A percentile compares a stretch with the other conserved stretches of the same genome.
Evolutionary conservation across 805 yeast genomes (phyloP).

Genomic region (Maudiozyma pseudohumilis): DNA sequence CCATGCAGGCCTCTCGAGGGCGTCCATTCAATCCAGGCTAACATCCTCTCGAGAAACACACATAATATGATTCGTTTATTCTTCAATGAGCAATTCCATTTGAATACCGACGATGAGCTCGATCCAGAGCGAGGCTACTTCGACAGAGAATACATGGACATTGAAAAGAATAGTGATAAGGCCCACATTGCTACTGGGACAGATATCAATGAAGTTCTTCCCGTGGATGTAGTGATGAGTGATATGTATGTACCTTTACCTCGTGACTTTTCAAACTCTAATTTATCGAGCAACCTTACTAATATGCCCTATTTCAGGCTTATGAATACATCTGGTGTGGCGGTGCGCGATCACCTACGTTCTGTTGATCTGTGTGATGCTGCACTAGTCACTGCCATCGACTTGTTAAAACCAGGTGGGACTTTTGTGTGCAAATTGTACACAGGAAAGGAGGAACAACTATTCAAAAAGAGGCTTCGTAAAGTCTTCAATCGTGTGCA

Average conservation of each 20-base stretch:
- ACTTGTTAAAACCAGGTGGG: slow-evolving; percentile 63
- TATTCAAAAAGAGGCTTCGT: slow-evolving; percentile 49
- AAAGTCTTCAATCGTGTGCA: slow-evolving; percentile 52
- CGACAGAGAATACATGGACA: slow-evolving; percentile 19
- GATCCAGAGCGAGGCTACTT: slow-evolving; percentile 3
- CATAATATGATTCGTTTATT: slow-evolving; percentile 45
- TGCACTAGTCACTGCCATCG: slow-evolving; percentile 66
- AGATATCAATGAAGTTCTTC: slow-evolving; percentile 19
- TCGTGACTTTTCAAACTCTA: slow-evolving; percentile 21
- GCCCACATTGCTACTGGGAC: background rate
- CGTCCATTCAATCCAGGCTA: slow-evolving; percentile 74
- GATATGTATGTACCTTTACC: slow-evolving; percentile 73
- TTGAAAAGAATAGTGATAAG: background rate
- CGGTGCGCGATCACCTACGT: slow-evolving; percentile 68
- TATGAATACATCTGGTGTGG: slow-evolving; percentile 81
- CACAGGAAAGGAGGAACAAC: slow-evolving; percentile 68
- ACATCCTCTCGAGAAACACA: slow-evolving; percentile 60
- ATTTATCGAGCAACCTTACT: slow-evolving; percentile 45
- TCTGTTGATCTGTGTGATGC: slow-evolving; percentile 90
- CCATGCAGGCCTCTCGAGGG: slow-evolving; percentile 75
- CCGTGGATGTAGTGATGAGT: slow-evolving; percentile 62
- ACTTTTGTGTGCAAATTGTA: slow-evolving; percentile 72
- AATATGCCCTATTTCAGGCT: slow-evolving; percentile 80
- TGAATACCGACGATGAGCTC: slow-evolving; percentile 29
- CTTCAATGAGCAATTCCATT: slow-evolving; percentile 30